Evolutionary conservation across 1,139 yeast genomes (phyloP).

Genomic region (Scheffersomyces insectosa): DNA sequence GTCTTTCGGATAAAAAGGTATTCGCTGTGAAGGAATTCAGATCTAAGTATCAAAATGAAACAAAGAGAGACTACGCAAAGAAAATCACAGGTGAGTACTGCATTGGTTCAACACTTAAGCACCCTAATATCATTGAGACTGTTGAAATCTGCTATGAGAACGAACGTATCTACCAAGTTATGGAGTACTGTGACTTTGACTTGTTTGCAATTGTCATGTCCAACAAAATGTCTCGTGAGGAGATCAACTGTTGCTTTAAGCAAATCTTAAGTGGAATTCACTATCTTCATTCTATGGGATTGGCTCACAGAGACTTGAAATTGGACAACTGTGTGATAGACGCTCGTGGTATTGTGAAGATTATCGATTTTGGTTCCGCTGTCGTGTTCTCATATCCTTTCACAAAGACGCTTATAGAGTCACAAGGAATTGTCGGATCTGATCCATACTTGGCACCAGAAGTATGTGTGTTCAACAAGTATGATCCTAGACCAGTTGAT

Average conservation of each 20-base stretch:
- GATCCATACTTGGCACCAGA: constrained; percentile 96
- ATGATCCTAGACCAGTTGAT: constrained; percentile 93
- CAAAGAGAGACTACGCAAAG: constrained; percentile 84
- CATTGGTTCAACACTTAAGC: constrained; percentile 87
- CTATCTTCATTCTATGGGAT: constrained; percentile 83
- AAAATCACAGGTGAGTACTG: constrained; percentile 95
- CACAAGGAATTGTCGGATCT: constrained; percentile 91
- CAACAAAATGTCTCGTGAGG: constrained; percentile 83
- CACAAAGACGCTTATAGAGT: constrained; percentile 72
- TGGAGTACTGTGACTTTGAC: constrained; percentile 95
- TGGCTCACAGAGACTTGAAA: constrained; percentile 91
- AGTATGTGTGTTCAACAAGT: constrained; percentile 76
- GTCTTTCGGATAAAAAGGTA: constrained; percentile 66
- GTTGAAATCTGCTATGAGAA: constrained; percentile 89
- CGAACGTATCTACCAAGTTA: constrained; percentile 83
- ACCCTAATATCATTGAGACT: constrained; percentile 88
- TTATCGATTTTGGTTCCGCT: constrained; percentile 93
- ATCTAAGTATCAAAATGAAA: constrained; percentile 71
- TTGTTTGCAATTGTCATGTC: constrained; percentile 95
- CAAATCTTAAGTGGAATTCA: constrained; percentile 82
- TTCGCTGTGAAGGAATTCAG: constrained; percentile 95
- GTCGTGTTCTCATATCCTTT: constrained; percentile 92
- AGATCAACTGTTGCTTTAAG: constrained; percentile 86
- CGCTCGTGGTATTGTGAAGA: constrained; percentile 78
- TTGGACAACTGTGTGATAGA: constrained; percentile 93